A percentile compares a stretch with the other conserved stretches of the same genome.
phyloP scores from a whole-genome alignment of 2,329 filamentous ascomycete species.

The Sporothrix schenckii region DNA sequence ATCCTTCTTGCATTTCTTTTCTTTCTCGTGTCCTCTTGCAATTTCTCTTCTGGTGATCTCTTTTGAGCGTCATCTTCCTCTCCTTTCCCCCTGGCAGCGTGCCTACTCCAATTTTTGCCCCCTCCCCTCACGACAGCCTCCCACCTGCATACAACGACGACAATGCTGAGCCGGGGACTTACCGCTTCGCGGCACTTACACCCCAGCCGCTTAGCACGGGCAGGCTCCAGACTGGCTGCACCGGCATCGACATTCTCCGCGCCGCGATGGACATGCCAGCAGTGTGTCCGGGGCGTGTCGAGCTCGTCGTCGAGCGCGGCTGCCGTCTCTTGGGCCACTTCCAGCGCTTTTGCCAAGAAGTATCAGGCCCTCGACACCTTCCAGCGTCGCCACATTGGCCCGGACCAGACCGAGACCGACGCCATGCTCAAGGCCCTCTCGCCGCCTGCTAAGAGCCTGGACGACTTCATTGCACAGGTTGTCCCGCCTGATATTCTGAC shows the following conservation, averaged over 20 bases:
- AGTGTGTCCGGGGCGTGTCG: constrained; percentile 30
- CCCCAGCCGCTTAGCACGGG: constrained; percentile 24
- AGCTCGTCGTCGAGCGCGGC: constrained; percentile 27
- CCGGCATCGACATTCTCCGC: not conserved
- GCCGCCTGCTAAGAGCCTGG: constrained; percentile 71
- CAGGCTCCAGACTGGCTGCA: constrained; percentile 18
- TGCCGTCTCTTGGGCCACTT: constrained; percentile 34
- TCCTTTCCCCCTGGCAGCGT: constrained; percentile 10
- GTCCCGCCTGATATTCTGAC: constrained; percentile 79
- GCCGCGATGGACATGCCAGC: constrained; percentile 29
- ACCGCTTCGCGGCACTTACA: constrained; percentile 32
- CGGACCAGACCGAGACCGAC: constrained; percentile 67
- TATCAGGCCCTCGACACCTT: constrained; percentile 62
- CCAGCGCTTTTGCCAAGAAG: constrained; percentile 36
- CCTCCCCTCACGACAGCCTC: constrained; percentile 21
- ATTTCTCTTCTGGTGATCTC: constrained; percentile 11
- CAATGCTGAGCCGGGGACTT: constrained; percentile 36
- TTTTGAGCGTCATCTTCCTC: not conserved
- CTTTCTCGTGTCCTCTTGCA: not conserved
- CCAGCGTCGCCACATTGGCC: constrained; percentile 83
- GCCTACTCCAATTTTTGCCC: constrained; percentile 23
- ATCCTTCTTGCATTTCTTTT: not conserved
- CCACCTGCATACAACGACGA: not conserved
- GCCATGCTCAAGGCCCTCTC: constrained; percentile 81
- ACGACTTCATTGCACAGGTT: constrained; percentile 83